These are phyloP conservation scores for Rhodotorula kratochvilovae DNA, from an alignment of 768 basidiomycete species.

Conservation along the genomic window DNA sequence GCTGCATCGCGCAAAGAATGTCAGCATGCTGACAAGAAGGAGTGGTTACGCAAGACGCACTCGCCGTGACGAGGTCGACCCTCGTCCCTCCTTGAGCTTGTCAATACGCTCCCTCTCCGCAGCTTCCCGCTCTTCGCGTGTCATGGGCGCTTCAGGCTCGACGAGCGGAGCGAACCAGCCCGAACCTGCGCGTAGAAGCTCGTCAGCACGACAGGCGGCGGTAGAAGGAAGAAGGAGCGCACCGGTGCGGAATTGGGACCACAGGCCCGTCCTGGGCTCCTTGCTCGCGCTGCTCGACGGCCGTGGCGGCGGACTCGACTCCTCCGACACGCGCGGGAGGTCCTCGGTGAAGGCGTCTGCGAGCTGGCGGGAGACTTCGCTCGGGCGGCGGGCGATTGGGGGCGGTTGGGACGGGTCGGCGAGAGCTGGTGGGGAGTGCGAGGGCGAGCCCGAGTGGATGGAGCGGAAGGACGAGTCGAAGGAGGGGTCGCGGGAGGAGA, in stretches of 20 bases:
- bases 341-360: not conserved
- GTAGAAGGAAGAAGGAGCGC: not conserved
- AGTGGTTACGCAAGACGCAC: not conserved
- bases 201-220: too few relatives aligned
- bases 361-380: not conserved
- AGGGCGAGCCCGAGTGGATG: not conserved
- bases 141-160: constrained; percentile 7
- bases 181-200: constrained; percentile 1
- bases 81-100: constrained; percentile 9
- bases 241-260: constrained; percentile 14
- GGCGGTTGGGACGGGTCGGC: not conserved
- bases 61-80: constrained; percentile 4
- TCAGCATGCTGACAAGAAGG: not conserved
- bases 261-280: not conserved
- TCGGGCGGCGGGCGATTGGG: not conserved
- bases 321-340: not conserved
- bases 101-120: constrained; percentile 21
- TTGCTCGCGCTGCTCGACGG: not conserved
- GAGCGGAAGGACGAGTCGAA: not conserved
- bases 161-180: constrained; percentile 33
- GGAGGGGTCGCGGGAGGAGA: not conserved
- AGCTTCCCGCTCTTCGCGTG: constrained; percentile 3
- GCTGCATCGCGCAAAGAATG: not conserved
- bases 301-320: not conserved
- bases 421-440: too few relatives aligned